phyloP scores from a whole-genome alignment of 805 yeast species.

The Starmera dryadoides region DNA sequence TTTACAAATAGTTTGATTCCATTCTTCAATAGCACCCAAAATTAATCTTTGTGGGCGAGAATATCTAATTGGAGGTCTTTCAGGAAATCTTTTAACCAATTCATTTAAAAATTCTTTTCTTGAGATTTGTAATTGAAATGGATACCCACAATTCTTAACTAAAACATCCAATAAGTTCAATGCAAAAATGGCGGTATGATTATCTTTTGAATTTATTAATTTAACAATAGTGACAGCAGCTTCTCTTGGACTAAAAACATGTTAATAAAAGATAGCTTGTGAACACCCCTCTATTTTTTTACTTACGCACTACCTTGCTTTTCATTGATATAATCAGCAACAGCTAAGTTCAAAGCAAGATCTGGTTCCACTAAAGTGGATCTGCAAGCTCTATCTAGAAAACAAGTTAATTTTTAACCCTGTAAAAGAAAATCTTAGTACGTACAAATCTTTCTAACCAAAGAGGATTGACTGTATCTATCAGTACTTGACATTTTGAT shows the following conservation, averaged over 20 bases:
- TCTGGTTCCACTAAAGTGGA: constrained; percentile 82
- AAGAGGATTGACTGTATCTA: constrained; percentile 16
- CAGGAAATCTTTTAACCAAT: constrained; percentile 89
- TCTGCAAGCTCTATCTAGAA: constrained; percentile 73
- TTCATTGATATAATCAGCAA: constrained; percentile 87
- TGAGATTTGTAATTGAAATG: constrained; percentile 90
- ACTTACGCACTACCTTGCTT: constrained; percentile 69
- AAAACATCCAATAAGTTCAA: constrained; percentile 76
- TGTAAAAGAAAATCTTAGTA: not conserved
- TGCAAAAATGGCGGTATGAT: constrained; percentile 81
- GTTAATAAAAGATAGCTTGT: not conserved
- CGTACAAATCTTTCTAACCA: constrained; percentile 33
- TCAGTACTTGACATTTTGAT: no score
- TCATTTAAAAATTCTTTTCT: constrained; percentile 93
- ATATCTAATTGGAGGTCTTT: constrained; percentile 83
- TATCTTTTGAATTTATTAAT: constrained; percentile 72
- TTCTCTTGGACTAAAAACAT: constrained; percentile 60
- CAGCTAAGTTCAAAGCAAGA: constrained; percentile 79
- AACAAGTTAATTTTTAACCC: constrained; percentile 1
- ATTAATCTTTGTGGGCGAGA: constrained; percentile 78
- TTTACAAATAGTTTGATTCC: constrained; percentile 92
- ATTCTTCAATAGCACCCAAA: constrained; percentile 88
- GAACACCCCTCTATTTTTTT: not conserved
- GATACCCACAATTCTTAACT: constrained; percentile 97
- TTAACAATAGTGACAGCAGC: constrained; percentile 85